phyloP scores from a whole-genome alignment of 2,329 filamentous ascomycete species.

The Ascochyta koolunga region DNA sequence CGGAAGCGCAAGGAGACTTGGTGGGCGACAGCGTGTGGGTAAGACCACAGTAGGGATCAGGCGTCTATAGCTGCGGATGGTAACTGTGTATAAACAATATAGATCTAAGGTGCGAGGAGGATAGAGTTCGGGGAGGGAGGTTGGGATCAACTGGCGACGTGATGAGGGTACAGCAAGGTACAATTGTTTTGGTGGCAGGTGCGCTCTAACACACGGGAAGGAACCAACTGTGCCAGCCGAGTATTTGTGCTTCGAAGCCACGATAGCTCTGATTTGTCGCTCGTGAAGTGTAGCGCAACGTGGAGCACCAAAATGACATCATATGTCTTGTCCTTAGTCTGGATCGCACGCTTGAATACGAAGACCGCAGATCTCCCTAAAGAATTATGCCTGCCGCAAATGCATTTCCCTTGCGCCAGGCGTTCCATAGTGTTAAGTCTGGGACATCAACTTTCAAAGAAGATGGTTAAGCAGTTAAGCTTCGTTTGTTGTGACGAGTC shows the following conservation, averaged over 20 bases:
- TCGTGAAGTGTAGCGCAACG: neutral
- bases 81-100: slow-evolving; percentile 16
- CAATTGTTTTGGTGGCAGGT: slow-evolving; percentile 7
- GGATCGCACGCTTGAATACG: neutral
- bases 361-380: neutral
- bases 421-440: neutral
- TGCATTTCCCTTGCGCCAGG: neutral
- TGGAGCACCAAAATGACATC: slow-evolving; percentile 11
- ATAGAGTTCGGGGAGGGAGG: slow-evolving; percentile 2
- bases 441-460: neutral
- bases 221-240: slow-evolving; percentile 13
- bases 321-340: neutral
- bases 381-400: neutral
- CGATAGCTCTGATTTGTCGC: slow-evolving; percentile 11
- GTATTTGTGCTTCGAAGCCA: slow-evolving; percentile 13
- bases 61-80: slow-evolving; percentile 7
- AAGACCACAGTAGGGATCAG: slow-evolving; percentile 16
- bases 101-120: slow-evolving; percentile 13
- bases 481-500: neutral
- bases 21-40: slow-evolving; percentile 32
- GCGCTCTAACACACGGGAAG: slow-evolving; percentile 2
- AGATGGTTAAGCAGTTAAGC: neutral
- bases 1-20: slow-evolving; percentile 25
- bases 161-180: slow-evolving; percentile 1
- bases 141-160: neutral